phyloP scores from a whole-genome alignment of 306 rosid species.

The Adenanthera pavonina region DNA sequence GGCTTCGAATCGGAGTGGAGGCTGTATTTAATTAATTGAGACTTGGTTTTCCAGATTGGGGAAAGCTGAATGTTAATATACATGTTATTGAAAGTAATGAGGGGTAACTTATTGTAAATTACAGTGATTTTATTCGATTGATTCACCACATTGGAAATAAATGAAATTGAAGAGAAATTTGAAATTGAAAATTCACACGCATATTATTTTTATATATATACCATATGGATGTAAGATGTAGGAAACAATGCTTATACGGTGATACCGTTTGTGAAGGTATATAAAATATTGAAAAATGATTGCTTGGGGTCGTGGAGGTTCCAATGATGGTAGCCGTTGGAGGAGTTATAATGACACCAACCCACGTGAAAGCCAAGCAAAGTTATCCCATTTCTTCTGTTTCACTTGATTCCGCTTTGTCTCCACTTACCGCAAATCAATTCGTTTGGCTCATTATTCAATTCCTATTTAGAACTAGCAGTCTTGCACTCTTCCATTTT shows the following conservation, averaged over 20 bases:
- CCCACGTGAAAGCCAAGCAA: constrained; percentile 51
- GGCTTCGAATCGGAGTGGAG: constrained; percentile 56
- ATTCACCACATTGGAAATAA: constrained; percentile 16
- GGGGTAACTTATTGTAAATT: constrained; percentile 46
- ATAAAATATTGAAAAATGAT: background rate
- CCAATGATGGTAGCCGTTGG: constrained; percentile 43
- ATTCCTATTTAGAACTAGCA: background rate
- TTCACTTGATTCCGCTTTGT: constrained; percentile 47
- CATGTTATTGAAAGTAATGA: background rate
- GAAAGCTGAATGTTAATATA: background rate
- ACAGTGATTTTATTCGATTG: constrained; percentile 40
- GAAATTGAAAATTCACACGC: background rate
- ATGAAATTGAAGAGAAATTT: constrained; percentile 39
- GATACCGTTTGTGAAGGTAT: background rate
- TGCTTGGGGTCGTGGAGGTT: background rate
- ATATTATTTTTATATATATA: background rate
- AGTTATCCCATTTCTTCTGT: constrained; percentile 34
- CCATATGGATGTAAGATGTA: background rate
- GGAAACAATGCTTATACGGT: background rate
- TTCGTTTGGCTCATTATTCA: background rate
- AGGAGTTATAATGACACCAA: constrained; percentile 44
- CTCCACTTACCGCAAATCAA: background rate
- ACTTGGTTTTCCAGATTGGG: background rate
- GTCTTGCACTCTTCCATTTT: background rate
- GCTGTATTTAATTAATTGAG: background rate